A percentile compares a stretch with the other conserved stretches of the same genome.
Evolutionary conservation across 805 yeast species (phyloP).

Genomic region (Wickerhamomyces sydowiorum): DNA sequence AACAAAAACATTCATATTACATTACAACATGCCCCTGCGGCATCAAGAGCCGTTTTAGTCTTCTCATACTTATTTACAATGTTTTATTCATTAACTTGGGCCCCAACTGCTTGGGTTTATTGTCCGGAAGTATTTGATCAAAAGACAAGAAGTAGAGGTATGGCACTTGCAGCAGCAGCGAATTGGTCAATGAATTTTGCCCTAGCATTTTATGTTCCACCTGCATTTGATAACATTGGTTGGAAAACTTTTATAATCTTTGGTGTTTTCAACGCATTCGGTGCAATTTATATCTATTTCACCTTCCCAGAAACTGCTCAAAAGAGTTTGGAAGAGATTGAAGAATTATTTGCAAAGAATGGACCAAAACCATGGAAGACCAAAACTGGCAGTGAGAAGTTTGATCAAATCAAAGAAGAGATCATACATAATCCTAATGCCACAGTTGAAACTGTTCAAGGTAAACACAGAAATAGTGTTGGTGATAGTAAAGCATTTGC

Average conservation of each 20-base stretch:
- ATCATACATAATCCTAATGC: background rate
- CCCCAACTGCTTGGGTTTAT: conserved; percentile 33
- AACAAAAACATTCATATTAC: conserved; percentile 9
- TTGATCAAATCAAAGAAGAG: background rate
- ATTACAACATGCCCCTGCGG: background rate
- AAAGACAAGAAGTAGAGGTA: background rate
- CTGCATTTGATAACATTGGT: conserved; percentile 23
- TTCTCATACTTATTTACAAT: conserved; percentile 26
- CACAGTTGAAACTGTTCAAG: background rate
- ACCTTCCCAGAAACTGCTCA: conserved; percentile 36
- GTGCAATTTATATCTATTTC: conserved; percentile 20
- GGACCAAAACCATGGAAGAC: conserved; percentile 1
- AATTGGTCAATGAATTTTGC: conserved; percentile 32
- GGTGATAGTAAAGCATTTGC: background rate
- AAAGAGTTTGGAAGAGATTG: conserved; percentile 27
- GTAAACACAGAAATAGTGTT: too few relatives aligned
- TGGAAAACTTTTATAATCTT: conserved; percentile 31
- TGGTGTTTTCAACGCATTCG: conserved; percentile 25
- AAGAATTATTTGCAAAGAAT: conserved; percentile 20
- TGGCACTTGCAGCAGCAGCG: conserved; percentile 11
- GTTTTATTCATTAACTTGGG: background rate
- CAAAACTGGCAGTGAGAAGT: background rate
- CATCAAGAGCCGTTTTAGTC: conserved; percentile 29
- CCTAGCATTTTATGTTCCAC: conserved; percentile 30
- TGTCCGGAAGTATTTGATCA: background rate